Percentiles rank a stretch among this genome's conserved stretches.
Evolutionary conservation across 257 asterid genomes (phyloP).

Genomic region (Solanum clarkiae): DNA sequence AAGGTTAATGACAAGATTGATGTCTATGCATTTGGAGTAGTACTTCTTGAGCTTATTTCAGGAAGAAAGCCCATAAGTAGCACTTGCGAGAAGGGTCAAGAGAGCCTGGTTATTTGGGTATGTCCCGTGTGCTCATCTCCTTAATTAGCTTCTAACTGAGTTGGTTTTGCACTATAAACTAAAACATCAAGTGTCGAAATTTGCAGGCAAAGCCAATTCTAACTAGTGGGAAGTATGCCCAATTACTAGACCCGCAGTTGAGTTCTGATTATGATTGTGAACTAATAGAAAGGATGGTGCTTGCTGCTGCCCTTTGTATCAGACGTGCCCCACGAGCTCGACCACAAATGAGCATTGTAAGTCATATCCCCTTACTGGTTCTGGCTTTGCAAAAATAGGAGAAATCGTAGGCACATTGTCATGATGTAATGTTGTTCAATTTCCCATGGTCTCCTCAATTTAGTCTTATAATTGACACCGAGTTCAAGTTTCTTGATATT

Average conservation of each 20-base stretch:
- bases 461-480: background rate
- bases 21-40: conserved; percentile 92
- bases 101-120: conserved; percentile 99
- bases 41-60: conserved; percentile 87
- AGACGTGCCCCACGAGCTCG: conserved; percentile 86
- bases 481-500: background rate
- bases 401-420: background rate
- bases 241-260: conserved; percentile 57
- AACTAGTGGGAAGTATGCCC: conserved; percentile 40
- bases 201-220: conserved; percentile 79
- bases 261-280: conserved; percentile 41
- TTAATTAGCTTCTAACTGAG: background rate
- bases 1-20: conserved; percentile 89
- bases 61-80: conserved; percentile 90
- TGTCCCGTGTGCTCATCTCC: conserved; percentile 10
- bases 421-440: background rate
- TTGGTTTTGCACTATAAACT: background rate
- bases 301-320: conserved; percentile 83
- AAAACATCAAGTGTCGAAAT: background rate
- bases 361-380: conserved; percentile 4
- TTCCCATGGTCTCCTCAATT: background rate
- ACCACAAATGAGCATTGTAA: conserved; percentile 81
- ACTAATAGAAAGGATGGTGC: conserved; percentile 69
- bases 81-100: conserved; percentile 82
- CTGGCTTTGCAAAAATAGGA: background rate